Base-by-base conservation (phyloP, 768 basidiomycete species). In the Leccinum rimulosum region DNA sequence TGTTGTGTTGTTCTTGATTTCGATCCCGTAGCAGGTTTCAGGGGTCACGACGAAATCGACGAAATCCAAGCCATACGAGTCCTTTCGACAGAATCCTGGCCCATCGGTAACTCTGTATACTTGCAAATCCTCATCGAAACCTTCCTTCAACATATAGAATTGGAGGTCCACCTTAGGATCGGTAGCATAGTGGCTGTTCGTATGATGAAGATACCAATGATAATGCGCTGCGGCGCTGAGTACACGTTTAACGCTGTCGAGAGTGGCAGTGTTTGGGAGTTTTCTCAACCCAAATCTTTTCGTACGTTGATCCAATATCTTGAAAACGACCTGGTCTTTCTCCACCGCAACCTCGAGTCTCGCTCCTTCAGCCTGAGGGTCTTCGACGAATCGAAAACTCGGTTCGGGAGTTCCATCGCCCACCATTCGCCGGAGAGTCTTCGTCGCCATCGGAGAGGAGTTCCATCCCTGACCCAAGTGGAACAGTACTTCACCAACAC, bases 1-100 rank as follows among this genome's bases (percentile, higher is more conserved):
- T 47, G 68, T 64, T 0, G 74, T 72, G 1, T 70, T 57, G 59
- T 80, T 79, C 56, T 64, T 66, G 31, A 79, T 66, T 7, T 68
- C 70, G 55, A 80, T 66, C 14, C 77, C 78, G 14, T 78, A 70
- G 3, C 60, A 40, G 4, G 58, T 69, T 0, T 58, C 7, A 25
- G 70, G 67, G 19, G 75, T 66, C 9, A 69, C 57, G 15, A 54
- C 53, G 45, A 69, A 61, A 40, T 69, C 60, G n/a, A 69, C 61
- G 35, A 65, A 35, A 28, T 61, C n/a, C 6, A 28, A 47, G 14
- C 11, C 10, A 1, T 28, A 33, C 45, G 17, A 25, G 38, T 62
- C 53, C 33, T 35, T 61, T 31, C 12, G 40, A 57, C 52, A 54
- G 14, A 61, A 43, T 12, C 58, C 56, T 10, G 56, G 59, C 31